phyloP scores from a whole-genome alignment of 139 green algal species.

The Chloropicon primus region DNA sequence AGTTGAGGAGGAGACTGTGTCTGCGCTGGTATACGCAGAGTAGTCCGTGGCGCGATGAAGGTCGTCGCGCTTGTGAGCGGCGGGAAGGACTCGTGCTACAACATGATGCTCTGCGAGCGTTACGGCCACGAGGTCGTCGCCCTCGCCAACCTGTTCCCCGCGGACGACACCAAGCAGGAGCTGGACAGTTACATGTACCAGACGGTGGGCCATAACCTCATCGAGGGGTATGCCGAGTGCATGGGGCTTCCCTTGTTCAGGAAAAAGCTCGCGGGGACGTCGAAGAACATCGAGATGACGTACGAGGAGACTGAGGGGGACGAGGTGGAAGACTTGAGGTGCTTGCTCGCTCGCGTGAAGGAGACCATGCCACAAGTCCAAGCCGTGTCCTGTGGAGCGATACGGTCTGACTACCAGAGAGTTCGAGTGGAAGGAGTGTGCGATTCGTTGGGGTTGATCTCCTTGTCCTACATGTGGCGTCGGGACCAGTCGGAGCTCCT shows the following conservation, averaged over 20 bases:
- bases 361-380: conserved; percentile 21
- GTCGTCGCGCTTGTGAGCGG: conserved; percentile 35
- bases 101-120: conserved; percentile 32
- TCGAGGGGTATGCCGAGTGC: conserved; percentile 63
- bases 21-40: too few species aligned
- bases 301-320: conserved; percentile 59
- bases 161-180: conserved; percentile 46
- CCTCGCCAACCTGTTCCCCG: conserved; percentile 61
- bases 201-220: conserved; percentile 75
- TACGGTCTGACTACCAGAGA: conserved; percentile 94
- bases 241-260: conserved; percentile 74
- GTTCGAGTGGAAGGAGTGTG: conserved; percentile 84
- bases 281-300: conserved; percentile 34
- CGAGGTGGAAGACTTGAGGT: conserved; percentile 84
- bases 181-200: conserved; percentile 93
- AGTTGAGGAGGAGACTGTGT: too few species aligned
- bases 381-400: conserved; percentile 74
- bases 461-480: conserved; percentile 83
- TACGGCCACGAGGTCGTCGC: conserved; percentile 52
- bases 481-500: conserved; percentile 66
- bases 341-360: conserved; percentile 55
- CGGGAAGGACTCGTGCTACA: conserved; percentile 65
- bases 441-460: conserved; percentile 60
- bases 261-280: conserved; percentile 41
- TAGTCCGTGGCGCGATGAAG: conserved; percentile 18